These are phyloP conservation scores for Eucalyptus cloeziana DNA, from an alignment of 345 rosid species.

Conservation along the genomic window DNA sequence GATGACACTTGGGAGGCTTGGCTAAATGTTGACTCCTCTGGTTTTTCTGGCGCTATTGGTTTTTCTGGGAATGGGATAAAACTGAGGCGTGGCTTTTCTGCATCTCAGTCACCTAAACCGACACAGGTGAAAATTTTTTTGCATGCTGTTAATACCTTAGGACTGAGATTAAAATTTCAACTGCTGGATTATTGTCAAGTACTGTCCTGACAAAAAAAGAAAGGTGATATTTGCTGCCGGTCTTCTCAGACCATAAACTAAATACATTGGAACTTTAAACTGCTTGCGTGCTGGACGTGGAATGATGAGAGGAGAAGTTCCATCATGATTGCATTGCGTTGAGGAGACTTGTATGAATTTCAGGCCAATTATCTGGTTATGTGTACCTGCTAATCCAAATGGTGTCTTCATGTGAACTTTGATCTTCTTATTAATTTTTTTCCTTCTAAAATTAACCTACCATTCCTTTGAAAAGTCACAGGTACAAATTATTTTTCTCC, in stretches of 20 bases:
- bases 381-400: background rate
- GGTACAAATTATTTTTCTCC: background rate
- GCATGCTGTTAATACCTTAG: background rate
- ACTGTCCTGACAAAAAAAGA: background rate
- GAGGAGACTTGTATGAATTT: background rate
- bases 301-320: background rate
- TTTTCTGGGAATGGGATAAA: slow-evolving; percentile 64
- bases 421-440: background rate
- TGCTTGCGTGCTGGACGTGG: background rate
- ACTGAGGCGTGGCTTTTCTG: slow-evolving; percentile 88
- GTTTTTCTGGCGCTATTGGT: slow-evolving; percentile 55
- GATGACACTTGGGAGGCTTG: slow-evolving; percentile 97
- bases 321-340: background rate
- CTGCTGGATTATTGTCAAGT: background rate
- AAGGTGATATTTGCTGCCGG: background rate
- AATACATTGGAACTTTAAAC: background rate
- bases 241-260: background rate
- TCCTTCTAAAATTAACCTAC: background rate
- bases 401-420: background rate
- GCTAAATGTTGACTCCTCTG: slow-evolving; percentile 77
- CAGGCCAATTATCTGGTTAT: background rate
- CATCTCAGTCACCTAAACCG: slow-evolving; percentile 58
- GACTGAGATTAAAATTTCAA: background rate
- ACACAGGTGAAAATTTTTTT: slow-evolving; percentile 37
- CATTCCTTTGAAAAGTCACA: background rate